These are phyloP conservation scores for Schwanniomyces yamadae DNA, from an alignment of 805 yeast species.

Conservation along the genomic window DNA sequence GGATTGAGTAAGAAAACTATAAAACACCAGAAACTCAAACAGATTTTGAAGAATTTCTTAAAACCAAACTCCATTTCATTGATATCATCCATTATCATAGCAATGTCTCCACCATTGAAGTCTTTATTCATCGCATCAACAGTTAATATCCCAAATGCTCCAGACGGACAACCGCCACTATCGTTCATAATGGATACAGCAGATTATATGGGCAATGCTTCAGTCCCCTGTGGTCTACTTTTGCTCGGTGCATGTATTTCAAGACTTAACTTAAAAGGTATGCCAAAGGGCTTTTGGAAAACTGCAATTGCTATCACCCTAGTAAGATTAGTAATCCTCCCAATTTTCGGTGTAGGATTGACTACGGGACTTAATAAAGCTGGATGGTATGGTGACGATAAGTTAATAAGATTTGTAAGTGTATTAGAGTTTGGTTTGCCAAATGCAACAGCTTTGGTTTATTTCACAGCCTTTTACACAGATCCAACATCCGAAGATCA, in stretches of 20 bases:
- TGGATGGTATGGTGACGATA: conserved; percentile 64
- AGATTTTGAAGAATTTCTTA: conserved; percentile 47
- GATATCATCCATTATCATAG: conserved; percentile 59
- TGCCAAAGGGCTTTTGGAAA: conserved; percentile 73
- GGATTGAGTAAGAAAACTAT: neutral
- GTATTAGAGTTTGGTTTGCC: conserved; percentile 80
- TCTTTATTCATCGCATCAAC: conserved; percentile 44
- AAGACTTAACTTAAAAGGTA: conserved; percentile 54
- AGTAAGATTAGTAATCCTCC: conserved; percentile 64
- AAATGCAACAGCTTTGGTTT: conserved; percentile 83
- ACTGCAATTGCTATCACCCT: conserved; percentile 58
- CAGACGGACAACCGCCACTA: conserved; percentile 80
- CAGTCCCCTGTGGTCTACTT: conserved; percentile 83
- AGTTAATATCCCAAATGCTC: conserved; percentile 64
- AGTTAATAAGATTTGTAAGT: conserved; percentile 67
- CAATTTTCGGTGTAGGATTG: conserved; percentile 69
- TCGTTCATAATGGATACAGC: conserved; percentile 83
- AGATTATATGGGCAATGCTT: conserved; percentile 77
- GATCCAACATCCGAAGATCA: conserved; percentile 56
- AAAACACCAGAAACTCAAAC: conserved; percentile 5
- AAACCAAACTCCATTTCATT: conserved; percentile 75
- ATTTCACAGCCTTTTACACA: conserved; percentile 83
- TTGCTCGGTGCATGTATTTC: conserved; percentile 88
- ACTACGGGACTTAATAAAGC: conserved; percentile 56
- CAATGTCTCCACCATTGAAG: conserved; percentile 86